A percentile compares a stretch with the other conserved stretches of the same genome.
These are phyloP conservation scores for Penicillium cosmopolitanum DNA, from an alignment of 495 filamentous ascomycete genomes.

Conservation along the genomic window DNA sequence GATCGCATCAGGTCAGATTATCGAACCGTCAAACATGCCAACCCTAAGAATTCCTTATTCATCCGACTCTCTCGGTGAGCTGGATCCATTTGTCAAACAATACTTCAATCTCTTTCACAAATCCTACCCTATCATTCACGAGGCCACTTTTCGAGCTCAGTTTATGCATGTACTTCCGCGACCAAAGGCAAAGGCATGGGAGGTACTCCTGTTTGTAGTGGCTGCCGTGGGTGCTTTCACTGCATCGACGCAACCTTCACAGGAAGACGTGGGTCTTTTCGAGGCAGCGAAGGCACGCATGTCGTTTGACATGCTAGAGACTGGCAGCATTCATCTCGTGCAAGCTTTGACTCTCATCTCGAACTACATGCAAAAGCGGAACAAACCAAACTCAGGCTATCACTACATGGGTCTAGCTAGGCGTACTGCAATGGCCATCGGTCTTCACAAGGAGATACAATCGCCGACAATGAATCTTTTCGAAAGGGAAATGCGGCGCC, in stretches of 20 bases:
- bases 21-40: neutral
- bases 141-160: conserved; percentile 29
- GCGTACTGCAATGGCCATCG: conserved; percentile 30
- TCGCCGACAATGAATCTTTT: conserved; percentile 10
- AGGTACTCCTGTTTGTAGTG: conserved; percentile 22
- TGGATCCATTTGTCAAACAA: conserved; percentile 25
- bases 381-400: conserved; percentile 29
- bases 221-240: conserved; percentile 21
- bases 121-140: conserved; percentile 27
- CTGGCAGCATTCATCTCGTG: conserved; percentile 22
- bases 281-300: conserved; percentile 24
- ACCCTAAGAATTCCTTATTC: conserved; percentile 11
- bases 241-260: conserved; percentile 11
- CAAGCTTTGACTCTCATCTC: conserved; percentile 23
- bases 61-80: conserved; percentile 13
- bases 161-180: conserved; percentile 26
- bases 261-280: conserved; percentile 21
- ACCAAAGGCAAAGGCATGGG: conserved; percentile 20
- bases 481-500: conserved; percentile 19
- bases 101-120: conserved; percentile 25
- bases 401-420: conserved; percentile 25
- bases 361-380: conserved; percentile 27
- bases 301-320: conserved; percentile 27
- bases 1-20: neutral
- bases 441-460: conserved; percentile 26